Evolutionary conservation across 805 yeast genomes (phyloP).

Genomic region (Candida vartiovaarae): DNA sequence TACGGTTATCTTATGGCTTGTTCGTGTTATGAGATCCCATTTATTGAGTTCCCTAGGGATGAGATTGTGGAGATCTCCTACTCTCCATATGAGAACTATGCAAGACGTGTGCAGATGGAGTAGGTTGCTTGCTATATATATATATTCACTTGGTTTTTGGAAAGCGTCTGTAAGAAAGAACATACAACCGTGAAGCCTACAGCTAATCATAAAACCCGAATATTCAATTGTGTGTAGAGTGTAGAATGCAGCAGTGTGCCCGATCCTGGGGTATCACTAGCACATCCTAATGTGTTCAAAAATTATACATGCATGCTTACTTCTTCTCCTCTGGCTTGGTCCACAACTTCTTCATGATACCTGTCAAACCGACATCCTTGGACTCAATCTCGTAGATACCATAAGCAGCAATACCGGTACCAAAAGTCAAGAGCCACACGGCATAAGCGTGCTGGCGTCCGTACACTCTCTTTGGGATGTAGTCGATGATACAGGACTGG

Average conservation of each 20-base stretch:
- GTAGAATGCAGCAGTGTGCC: too few species aligned
- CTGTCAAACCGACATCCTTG: conserved; percentile 70
- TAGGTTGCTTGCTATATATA: too few species aligned
- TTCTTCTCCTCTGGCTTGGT: conserved; percentile 16
- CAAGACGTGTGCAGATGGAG: conserved; percentile 41
- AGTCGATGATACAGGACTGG: conserved; percentile 87
- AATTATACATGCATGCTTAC: too few species aligned
- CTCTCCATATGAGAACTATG: conserved; percentile 75
- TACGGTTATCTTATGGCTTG: conserved; percentile 95
- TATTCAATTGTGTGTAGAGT: too few species aligned
- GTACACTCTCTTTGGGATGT: conserved; percentile 81
- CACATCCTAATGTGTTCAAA: background rate
- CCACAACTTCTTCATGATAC: conserved; percentile 62
- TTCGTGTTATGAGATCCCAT: conserved; percentile 80
- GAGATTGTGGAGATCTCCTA: conserved; percentile 84
- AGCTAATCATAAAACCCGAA: too few species aligned
- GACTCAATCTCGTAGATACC: conserved; percentile 84
- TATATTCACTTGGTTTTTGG: too few species aligned
- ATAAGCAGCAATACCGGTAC: conserved; percentile 61
- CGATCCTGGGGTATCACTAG: background rate
- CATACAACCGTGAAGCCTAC: too few species aligned
- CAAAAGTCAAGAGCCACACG: conserved; percentile 58
- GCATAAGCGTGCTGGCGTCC: conserved; percentile 71
- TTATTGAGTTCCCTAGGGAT: conserved; percentile 66
- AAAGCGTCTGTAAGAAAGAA: too few species aligned